Conservation (phyloP, 2,329 filamentous ascomycete genomes). For the Fusarium nurragi region DNA sequence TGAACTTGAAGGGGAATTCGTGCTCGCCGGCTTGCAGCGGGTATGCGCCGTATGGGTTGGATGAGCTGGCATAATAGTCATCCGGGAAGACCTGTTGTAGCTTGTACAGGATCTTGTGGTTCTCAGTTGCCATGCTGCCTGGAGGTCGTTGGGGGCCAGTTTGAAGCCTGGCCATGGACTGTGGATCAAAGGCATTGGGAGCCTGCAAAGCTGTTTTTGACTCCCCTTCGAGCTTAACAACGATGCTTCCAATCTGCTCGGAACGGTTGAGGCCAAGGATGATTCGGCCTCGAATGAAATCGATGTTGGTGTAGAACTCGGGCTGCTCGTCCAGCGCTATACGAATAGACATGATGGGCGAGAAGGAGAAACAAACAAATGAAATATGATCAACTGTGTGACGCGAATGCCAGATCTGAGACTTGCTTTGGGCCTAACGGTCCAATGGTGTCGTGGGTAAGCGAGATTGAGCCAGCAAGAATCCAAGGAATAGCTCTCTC, state of each 20-base stretch:
- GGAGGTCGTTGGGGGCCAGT: slow-evolving; percentile 47
- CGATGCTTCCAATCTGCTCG: slow-evolving; percentile 75
- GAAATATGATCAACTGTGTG: slow-evolving; percentile 2
- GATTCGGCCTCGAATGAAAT: slow-evolving; percentile 72
- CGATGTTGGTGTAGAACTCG: slow-evolving; percentile 82
- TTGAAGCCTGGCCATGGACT: slow-evolving; percentile 49
- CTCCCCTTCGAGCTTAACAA: slow-evolving; percentile 87
- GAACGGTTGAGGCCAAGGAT: slow-evolving; percentile 68
- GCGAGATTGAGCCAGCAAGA: not conserved
- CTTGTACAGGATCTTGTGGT: slow-evolving; percentile 79
- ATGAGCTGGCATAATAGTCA: slow-evolving; percentile 54
- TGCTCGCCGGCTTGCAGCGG: slow-evolving; percentile 75
- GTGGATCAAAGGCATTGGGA: slow-evolving; percentile 57
- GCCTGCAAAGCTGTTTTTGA: slow-evolving; percentile 71
- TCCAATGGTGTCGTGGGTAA: slow-evolving; percentile 17
- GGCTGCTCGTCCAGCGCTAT: slow-evolving; percentile 73
- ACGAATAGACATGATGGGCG: slow-evolving; percentile 68
- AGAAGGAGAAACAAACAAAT: not conserved
- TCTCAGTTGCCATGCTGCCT: slow-evolving; percentile 62
- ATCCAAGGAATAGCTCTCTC: not conserved
- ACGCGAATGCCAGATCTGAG: slow-evolving; percentile 17
- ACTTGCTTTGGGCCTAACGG: slow-evolving; percentile 3
- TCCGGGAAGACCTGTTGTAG: slow-evolving; percentile 77
- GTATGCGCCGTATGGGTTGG: slow-evolving; percentile 59
- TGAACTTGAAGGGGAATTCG: slow-evolving; percentile 81